Evolutionary conservation across 2,329 filamentous ascomycete species (phyloP).

Genomic region (Clarireedia hainanense): DNA sequence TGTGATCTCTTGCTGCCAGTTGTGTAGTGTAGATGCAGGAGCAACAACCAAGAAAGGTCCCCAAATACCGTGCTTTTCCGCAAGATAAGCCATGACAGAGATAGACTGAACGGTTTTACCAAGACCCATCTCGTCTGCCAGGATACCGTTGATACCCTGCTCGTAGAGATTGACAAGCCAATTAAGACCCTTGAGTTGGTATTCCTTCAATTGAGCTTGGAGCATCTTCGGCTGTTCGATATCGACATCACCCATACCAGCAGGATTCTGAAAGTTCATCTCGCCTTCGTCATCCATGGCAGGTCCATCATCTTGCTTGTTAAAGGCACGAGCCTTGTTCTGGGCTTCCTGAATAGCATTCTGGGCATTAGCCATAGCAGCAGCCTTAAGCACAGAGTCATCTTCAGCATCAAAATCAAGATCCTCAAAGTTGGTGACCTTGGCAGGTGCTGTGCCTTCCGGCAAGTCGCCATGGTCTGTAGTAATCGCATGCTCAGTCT

Average conservation of each 20-base stretch:
- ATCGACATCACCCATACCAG: slow-evolving; percentile 86
- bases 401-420: slow-evolving; percentile 95
- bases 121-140: slow-evolving; percentile 98
- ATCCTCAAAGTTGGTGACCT: slow-evolving; percentile 89
- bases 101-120: slow-evolving; percentile 99
- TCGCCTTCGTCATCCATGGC: slow-evolving; percentile 86
- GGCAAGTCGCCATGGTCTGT: slow-evolving; percentile 33
- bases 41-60: slow-evolving; percentile 95
- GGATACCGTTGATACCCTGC: slow-evolving; percentile 98
- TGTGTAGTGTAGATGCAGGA: slow-evolving; percentile 92
- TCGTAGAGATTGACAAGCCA: slow-evolving; percentile 99
- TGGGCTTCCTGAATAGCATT: slow-evolving; percentile 93
- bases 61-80: slow-evolving; percentile 97
- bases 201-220: slow-evolving; percentile 92
- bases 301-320: slow-evolving; percentile 59
- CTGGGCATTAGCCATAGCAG: slow-evolving; percentile 91
- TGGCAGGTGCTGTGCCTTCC: slow-evolving; percentile 50
- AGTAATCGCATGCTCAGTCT: slow-evolving; percentile 31
- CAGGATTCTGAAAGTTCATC: slow-evolving; percentile 99
- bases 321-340: slow-evolving; percentile 87
- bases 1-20: slow-evolving; percentile 98
- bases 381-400: slow-evolving; percentile 70
- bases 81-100: slow-evolving; percentile 97
- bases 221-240: slow-evolving; percentile 92
- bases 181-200: slow-evolving; percentile 97